Base-by-base conservation (phyloP, 2,329 filamentous ascomycete species). In the Trichoderma sp. region DNA sequence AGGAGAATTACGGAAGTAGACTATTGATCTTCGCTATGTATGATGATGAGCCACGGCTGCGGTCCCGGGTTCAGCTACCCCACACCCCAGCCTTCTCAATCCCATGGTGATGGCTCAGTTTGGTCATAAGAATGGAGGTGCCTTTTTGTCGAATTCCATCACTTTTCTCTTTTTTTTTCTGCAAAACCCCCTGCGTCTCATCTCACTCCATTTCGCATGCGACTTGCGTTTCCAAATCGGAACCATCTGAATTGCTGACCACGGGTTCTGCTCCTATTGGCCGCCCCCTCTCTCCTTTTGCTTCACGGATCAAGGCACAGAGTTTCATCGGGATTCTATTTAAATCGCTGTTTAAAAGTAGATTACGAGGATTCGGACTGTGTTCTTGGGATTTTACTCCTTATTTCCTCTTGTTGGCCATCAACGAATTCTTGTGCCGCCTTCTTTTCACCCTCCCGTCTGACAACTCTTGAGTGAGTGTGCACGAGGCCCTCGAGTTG, bases 401-500 rank as follows among this genome's bases (percentile, higher is more conserved):
- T 53, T 23, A 6, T 34, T 53, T n/a, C 2, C 11, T 34, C 2
- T 6, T 12, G 7, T 58, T 58, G 30, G 34, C 43, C 50, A n/a
- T 30, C 11, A 11, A 11, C 26, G 50, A 43, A 67, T 15, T 15
- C 64, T 30, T 67, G 64, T 58, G 34, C 64, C 50, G 36, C 64
- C 23, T 67, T 26, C 34, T 58, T 39, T 39, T 36, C 39, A 15
- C 13, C 13, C 57, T 20, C 17, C 57, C 64, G 57, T 67, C 64
- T 67, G 64, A 67, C 64, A 30, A 30, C 20, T 34, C 43, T 28
- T 8, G 6, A 3, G 59, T 9, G 28, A 2, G 13, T 39, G 73
- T 85, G 55, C 75, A 71, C 68, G 77, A 76, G 73, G 57, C 17
- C 43, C 36, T 28, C 57, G 39, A 55, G 4, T 34, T n/a, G 20